These are phyloP conservation scores for Mortierella sp. DNA, from an alignment of 371 early-diverging fungal genomes.

Conservation along the genomic window DNA sequence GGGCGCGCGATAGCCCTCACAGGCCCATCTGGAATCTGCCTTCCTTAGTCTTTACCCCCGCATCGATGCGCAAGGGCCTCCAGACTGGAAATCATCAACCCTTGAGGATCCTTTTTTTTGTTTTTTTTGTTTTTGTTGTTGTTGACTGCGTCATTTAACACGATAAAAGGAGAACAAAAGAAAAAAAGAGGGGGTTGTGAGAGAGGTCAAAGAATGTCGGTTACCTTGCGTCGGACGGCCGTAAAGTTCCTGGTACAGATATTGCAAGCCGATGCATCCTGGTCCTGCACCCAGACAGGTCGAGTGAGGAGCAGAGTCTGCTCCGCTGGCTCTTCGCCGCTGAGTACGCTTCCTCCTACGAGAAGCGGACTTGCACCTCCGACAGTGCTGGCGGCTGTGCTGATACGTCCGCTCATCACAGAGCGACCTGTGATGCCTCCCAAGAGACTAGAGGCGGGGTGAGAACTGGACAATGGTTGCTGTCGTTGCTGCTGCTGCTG, in stretches of 20 bases:
- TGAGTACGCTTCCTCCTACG: slow-evolving; percentile 18
- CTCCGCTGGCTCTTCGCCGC: slow-evolving; percentile 34
- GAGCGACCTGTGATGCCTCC: slow-evolving; percentile 18
- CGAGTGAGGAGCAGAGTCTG: slow-evolving; percentile 46
- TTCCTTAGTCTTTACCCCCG: no score
- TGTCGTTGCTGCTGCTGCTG: slow-evolving; percentile 17
- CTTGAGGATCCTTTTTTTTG: no score
- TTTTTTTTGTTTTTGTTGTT: no score
- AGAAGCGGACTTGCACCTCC: slow-evolving; percentile 30
- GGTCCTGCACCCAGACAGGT: slow-evolving; percentile 46
- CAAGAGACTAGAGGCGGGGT: slow-evolving; percentile 1
- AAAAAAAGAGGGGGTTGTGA: neutral
- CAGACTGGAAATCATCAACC: no score
- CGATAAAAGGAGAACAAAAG: neutral
- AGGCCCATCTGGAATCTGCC: no score
- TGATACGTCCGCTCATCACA: slow-evolving; percentile 18
- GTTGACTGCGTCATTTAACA: neutral
- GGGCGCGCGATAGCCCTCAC: neutral
- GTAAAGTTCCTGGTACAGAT: slow-evolving; percentile 44
- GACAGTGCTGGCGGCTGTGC: slow-evolving; percentile 15
- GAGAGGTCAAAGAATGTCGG: neutral
- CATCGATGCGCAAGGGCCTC: no score
- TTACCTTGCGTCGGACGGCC: slow-evolving; percentile 52
- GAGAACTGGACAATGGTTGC: slow-evolving; percentile 13
- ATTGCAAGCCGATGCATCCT: slow-evolving; percentile 44